These are phyloP conservation scores for Cercospora beticola DNA, from an alignment of 2,329 filamentous ascomycete species.

Conservation along the genomic window DNA sequence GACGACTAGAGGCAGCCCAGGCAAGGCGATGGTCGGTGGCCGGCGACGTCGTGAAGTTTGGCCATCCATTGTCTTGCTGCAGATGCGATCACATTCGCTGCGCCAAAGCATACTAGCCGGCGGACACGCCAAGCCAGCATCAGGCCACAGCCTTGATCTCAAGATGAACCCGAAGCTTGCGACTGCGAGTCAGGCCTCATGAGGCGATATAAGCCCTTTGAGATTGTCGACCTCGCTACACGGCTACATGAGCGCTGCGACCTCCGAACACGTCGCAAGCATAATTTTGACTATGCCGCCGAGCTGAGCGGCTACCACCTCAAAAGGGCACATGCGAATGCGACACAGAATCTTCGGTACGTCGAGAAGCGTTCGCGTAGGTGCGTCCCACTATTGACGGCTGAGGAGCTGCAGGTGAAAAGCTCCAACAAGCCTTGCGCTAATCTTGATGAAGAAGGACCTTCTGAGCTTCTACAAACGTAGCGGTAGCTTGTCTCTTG, in stretches of 20 bases:
- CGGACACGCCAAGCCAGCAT: not conserved
- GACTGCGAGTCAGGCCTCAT: not conserved
- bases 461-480: conserved; percentile 1
- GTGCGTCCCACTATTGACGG: not conserved
- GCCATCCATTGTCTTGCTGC: no score
- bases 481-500: conserved; percentile 2
- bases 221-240: not conserved
- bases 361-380: not conserved
- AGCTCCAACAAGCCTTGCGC: conserved; percentile 8
- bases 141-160: not conserved
- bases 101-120: not conserved
- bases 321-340: not conserved
- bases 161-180: not conserved
- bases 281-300: not conserved
- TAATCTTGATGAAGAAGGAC: conserved; percentile 10
- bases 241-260: not conserved
- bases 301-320: not conserved
- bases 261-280: not conserved
- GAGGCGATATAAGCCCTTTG: not conserved
- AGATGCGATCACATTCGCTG: not conserved
- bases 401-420: not conserved
- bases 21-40: not conserved
- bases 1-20: not conserved
- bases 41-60: not conserved
- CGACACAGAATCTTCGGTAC: not conserved